These are phyloP conservation scores for Colletotrichum gloeosporioides DNA, from an alignment of 2,329 filamentous ascomycete genomes.

Conservation along the genomic window DNA sequence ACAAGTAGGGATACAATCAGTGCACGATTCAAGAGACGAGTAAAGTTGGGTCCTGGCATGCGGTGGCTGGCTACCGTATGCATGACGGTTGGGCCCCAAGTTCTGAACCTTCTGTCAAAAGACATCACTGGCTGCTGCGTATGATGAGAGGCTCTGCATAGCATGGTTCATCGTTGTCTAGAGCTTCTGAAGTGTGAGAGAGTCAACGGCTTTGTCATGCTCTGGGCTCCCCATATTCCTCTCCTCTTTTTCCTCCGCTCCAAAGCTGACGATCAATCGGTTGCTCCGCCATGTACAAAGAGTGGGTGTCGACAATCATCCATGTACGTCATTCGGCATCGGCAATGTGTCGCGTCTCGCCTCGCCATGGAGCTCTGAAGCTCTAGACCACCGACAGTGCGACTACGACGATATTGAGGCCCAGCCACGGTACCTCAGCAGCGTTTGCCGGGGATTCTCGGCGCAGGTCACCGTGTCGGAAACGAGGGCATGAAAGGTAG, in stretches of 20 bases:
- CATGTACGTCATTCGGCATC: constrained; percentile 21
- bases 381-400: constrained; percentile 5
- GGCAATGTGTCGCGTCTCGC: constrained; percentile 18
- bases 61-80: constrained; percentile 6
- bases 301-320: constrained; percentile 11
- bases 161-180: constrained; percentile 21
- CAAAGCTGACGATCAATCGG: constrained; percentile 11
- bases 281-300: constrained; percentile 13
- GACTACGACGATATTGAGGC: background rate
- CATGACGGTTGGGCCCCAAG: constrained; percentile 2
- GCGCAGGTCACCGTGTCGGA: background rate
- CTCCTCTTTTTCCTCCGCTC: constrained; percentile 8
- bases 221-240: background rate
- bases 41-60: constrained; percentile 5
- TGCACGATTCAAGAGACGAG: constrained; percentile 19
- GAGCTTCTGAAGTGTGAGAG: constrained; percentile 1
- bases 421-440: background rate
- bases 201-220: constrained; percentile 10
- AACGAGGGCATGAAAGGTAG: background rate
- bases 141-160: background rate
- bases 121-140: background rate
- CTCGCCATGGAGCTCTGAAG: constrained; percentile 1
- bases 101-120: background rate
- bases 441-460: background rate
- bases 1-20: constrained; percentile 12